Conservation (phyloP, 192 early-diverging fungal genomes). For the Umbelopsis vinacea region DNA sequence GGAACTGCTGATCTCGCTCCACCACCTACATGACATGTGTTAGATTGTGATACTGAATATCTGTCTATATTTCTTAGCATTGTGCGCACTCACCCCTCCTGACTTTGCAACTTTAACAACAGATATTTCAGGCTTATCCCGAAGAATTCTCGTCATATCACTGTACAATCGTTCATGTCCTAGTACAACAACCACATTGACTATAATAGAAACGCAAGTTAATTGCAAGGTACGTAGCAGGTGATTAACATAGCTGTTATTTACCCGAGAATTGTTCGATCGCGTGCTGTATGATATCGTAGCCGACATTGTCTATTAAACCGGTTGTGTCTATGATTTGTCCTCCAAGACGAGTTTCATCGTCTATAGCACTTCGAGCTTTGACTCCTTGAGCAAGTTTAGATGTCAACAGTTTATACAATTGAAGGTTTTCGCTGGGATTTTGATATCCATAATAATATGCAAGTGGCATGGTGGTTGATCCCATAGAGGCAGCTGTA, state of each 20-base stretch:
- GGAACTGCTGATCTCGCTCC: conserved; percentile 74
- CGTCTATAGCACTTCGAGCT: conserved; percentile 65
- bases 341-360: conserved; percentile 68
- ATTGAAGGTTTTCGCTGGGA: conserved; percentile 75
- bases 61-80: not conserved
- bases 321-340: conserved; percentile 87
- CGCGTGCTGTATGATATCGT: conserved; percentile 74
- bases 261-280: conserved; percentile 72
- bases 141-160: conserved; percentile 67
- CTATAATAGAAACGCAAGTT: conserved; percentile 35
- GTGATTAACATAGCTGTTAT: not conserved
- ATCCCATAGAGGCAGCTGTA: conserved; percentile 64
- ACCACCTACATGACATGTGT: conserved; percentile 66
- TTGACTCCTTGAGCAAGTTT: conserved; percentile 68
- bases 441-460: conserved; percentile 90
- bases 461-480: conserved; percentile 75
- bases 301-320: conserved; percentile 76
- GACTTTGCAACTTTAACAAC: conserved; percentile 91
- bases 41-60: not conserved
- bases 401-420: conserved; percentile 74
- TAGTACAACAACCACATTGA: conserved; percentile 85
- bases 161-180: conserved; percentile 95
- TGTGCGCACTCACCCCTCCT: conserved; percentile 80
- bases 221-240: conserved; percentile 8
- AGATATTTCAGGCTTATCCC: conserved; percentile 49